phyloP scores from a whole-genome alignment of 1,284 basidiomycete genomes.

The Puccinia brachypodii region DNA sequence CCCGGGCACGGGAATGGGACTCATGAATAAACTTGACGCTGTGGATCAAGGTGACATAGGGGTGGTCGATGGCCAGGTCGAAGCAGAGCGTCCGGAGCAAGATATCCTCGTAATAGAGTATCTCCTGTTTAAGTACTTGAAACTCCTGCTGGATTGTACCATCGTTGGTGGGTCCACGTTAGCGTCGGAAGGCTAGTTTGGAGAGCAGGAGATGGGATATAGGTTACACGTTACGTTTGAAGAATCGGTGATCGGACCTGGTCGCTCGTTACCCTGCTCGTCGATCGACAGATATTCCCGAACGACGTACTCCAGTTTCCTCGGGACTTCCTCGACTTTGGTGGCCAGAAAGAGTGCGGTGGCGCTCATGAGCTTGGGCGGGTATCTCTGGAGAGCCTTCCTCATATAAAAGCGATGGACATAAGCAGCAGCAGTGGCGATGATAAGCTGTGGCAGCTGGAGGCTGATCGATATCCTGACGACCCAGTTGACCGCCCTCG shows the following conservation, averaged over 20 bases:
- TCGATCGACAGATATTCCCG: slow-evolving; percentile 48
- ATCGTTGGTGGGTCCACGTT: neutral
- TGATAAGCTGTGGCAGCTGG: slow-evolving; percentile 49
- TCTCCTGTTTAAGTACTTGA: slow-evolving; percentile 48
- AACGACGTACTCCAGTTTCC: slow-evolving; percentile 51
- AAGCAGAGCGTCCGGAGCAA: slow-evolving; percentile 53
- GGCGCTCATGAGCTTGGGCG: slow-evolving; percentile 49
- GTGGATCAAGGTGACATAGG: slow-evolving; percentile 50
- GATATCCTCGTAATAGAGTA: slow-evolving; percentile 53
- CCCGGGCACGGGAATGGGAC: neutral
- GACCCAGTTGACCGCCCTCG: slow-evolving; percentile 29
- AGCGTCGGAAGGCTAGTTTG: neutral
- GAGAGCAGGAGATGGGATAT: neutral
- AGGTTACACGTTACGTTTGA: slow-evolving; percentile 21
- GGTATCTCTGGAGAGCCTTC: slow-evolving; percentile 50
- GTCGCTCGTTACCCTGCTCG: slow-evolving; percentile 31
- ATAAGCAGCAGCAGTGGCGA: slow-evolving; percentile 52
- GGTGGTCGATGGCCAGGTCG: slow-evolving; percentile 53
- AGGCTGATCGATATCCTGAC: slow-evolving; percentile 15
- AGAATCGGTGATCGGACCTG: slow-evolving; percentile 1
- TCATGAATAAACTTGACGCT: slow-evolving; percentile 9
- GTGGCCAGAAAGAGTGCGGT: slow-evolving; percentile 54
- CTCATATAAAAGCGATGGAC: slow-evolving; percentile 56
- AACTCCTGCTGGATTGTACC: slow-evolving; percentile 27
- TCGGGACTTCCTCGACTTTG: slow-evolving; percentile 53